phyloP scores from a whole-genome alignment of 2,329 filamentous ascomycete genomes.

The Fusarium succisae region DNA sequence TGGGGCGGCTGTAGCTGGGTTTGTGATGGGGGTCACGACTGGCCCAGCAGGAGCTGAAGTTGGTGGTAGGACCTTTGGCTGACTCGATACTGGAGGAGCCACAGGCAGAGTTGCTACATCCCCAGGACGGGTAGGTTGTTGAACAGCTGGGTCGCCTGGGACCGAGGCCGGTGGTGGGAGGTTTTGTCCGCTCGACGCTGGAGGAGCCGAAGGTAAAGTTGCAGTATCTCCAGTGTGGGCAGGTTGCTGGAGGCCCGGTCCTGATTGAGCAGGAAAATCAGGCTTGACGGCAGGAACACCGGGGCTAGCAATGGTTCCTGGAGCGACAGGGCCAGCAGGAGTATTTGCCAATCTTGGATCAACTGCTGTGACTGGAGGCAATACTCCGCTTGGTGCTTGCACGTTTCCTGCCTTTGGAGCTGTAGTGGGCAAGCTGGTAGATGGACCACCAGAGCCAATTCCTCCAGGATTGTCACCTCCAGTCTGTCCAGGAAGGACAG shows the following conservation, averaged over 20 bases:
- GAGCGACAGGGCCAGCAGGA: not conserved
- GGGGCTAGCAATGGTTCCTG: not conserved
- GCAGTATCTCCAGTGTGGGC: fast-evolving
- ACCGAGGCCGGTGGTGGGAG: not conserved
- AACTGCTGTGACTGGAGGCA: not conserved
- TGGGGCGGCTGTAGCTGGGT: not conserved
- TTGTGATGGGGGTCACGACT: fast-evolving
- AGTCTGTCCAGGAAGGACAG: not conserved
- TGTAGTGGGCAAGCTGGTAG: not conserved
- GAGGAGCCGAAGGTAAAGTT: too few relatives aligned
- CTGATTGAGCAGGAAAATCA: not conserved
- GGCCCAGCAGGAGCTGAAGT: not conserved
- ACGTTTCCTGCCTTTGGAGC: fast-evolving
- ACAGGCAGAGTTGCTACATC: not conserved
- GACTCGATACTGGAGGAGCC: fast-evolving
- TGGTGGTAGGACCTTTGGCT: not conserved
- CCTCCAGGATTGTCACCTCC: not conserved
- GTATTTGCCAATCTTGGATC: not conserved
- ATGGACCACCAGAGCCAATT: fast-evolving
- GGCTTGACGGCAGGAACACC: not conserved
- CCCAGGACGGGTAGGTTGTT: not conserved
- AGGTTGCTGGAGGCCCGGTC: not conserved
- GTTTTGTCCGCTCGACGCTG: not conserved
- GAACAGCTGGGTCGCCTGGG: fast-evolving
- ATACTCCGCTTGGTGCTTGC: fast-evolving